Percentiles rank a stretch among this genome's conserved stretches.
phyloP scores from a whole-genome alignment of 441 rosid species.

The Aleurites moluccanus region DNA sequence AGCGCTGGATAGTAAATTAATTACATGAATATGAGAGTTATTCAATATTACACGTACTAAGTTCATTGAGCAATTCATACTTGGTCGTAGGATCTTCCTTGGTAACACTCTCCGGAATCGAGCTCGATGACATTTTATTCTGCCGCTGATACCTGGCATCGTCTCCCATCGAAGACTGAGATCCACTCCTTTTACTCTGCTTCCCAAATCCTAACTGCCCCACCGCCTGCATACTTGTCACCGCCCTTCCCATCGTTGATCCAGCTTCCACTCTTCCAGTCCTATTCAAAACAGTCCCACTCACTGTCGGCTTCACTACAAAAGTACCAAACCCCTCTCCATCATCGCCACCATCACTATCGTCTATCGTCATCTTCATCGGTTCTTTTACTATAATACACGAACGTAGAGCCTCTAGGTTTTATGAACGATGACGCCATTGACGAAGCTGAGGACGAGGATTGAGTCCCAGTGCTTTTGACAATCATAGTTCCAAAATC shows the following conservation, averaged over 20 bases:
- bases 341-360: slow-evolving; percentile 41
- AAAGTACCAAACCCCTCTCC: slow-evolving; percentile 70
- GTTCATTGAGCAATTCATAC: slow-evolving; percentile 94
- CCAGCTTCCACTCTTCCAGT: slow-evolving; percentile 35
- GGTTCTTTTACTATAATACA: slow-evolving; percentile 26
- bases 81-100: slow-evolving; percentile 88
- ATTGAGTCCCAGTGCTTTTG: slow-evolving; percentile 43
- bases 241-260: slow-evolving; percentile 85
- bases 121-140: slow-evolving; percentile 73
- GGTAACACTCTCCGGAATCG: slow-evolving; percentile 82
- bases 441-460: slow-evolving; percentile 37
- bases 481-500: slow-evolving; percentile 90
- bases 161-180: slow-evolving; percentile 42
- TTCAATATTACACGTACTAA: slow-evolving; percentile 55
- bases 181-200: slow-evolving; percentile 44
- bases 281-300: slow-evolving; percentile 36
- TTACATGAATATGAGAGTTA: not conserved
- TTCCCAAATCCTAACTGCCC: slow-evolving; percentile 60
- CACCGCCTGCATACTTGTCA: slow-evolving; percentile 72
- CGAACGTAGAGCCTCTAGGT: slow-evolving; percentile 31
- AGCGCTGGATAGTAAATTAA: not conserved
- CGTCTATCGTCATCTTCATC: slow-evolving; percentile 47
- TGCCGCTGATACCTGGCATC: slow-evolving; percentile 41
- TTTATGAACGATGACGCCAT: not conserved
- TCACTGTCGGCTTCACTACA: slow-evolving; percentile 54